Evolutionary conservation across 2,329 filamentous ascomycete genomes (phyloP).

Genomic region (Delphinella strobiligena): DNA sequence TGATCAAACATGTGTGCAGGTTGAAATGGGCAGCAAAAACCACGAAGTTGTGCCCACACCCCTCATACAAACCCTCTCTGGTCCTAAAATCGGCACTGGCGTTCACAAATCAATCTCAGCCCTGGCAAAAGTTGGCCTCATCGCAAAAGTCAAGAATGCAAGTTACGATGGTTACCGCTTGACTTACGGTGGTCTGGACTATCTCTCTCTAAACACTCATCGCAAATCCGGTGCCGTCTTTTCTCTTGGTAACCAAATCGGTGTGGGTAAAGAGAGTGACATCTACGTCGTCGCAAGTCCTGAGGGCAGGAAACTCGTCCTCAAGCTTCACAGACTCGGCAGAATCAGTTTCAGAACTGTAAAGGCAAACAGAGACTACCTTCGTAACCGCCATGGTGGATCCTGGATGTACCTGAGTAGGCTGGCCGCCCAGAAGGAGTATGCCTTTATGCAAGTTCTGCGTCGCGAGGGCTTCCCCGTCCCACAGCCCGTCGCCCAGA

Average conservation of each 20-base stretch:
- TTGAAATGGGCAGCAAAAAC: constrained; percentile 88
- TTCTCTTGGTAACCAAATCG: constrained; percentile 87
- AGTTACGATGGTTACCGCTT: constrained; percentile 96
- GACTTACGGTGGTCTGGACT: constrained; percentile 93
- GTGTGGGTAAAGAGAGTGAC: constrained; percentile 94
- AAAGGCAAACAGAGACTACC: constrained; percentile 90
- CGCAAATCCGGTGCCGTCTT: constrained; percentile 70
- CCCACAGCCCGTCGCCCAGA: constrained; percentile 77
- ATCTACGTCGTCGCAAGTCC: constrained; percentile 87
- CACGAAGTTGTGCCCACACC: constrained; percentile 92
- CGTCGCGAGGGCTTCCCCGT: constrained; percentile 77
- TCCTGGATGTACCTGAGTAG: constrained; percentile 98
- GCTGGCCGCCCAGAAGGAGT: constrained; percentile 87
- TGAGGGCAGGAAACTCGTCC: constrained; percentile 61
- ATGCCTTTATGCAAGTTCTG: constrained; percentile 83
- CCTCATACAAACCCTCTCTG: constrained; percentile 72
- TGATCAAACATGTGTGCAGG: constrained; percentile 39
- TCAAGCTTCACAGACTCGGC: constrained; percentile 93
- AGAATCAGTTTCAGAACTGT: constrained; percentile 95
- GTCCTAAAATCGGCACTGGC: constrained; percentile 60
- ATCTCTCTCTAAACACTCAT: constrained; percentile 87
- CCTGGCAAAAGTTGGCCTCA: constrained; percentile 82
- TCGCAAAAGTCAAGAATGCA: constrained; percentile 86
- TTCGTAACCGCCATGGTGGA: constrained; percentile 65
- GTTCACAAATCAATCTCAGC: constrained; percentile 81